Evolutionary conservation across 768 basidiomycete genomes (phyloP).

Genomic region (Boletus speciosus): DNA sequence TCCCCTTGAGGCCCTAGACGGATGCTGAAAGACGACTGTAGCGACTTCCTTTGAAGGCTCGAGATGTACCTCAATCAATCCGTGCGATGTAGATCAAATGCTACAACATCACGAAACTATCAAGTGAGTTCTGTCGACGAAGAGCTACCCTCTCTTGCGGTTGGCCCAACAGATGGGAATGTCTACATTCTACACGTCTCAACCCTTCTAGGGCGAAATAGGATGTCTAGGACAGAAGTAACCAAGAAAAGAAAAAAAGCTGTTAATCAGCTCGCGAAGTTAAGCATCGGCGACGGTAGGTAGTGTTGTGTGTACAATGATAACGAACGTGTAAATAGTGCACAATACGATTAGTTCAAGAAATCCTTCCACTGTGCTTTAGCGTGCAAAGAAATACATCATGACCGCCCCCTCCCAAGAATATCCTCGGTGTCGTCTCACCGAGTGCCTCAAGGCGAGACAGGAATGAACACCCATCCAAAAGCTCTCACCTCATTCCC

Average conservation of each 20-base stretch:
- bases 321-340: background rate
- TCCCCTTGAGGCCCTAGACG: background rate
- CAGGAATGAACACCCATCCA: slow-evolving; percentile 57
- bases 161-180: background rate
- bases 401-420: background rate
- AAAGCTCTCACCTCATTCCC: slow-evolving; percentile 56
- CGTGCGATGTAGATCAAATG: background rate
- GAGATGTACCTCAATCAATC: background rate
- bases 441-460: slow-evolving; percentile 3
- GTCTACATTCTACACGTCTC: background rate
- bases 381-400: slow-evolving; percentile 2
- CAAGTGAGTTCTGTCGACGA: background rate
- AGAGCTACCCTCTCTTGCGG: background rate
- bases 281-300: background rate
- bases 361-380: slow-evolving; percentile 1
- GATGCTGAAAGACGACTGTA: background rate
- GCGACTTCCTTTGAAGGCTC: background rate
- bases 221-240: background rate
- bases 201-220: no score
- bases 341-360: slow-evolving; percentile 1
- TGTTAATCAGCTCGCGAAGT: background rate
- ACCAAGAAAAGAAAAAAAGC: background rate
- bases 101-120: background rate
- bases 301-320: background rate
- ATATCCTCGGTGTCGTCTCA: background rate